Base-by-base conservation (phyloP, 2,329 filamentous ascomycete species). In the Cytospora schulzeri region DNA sequence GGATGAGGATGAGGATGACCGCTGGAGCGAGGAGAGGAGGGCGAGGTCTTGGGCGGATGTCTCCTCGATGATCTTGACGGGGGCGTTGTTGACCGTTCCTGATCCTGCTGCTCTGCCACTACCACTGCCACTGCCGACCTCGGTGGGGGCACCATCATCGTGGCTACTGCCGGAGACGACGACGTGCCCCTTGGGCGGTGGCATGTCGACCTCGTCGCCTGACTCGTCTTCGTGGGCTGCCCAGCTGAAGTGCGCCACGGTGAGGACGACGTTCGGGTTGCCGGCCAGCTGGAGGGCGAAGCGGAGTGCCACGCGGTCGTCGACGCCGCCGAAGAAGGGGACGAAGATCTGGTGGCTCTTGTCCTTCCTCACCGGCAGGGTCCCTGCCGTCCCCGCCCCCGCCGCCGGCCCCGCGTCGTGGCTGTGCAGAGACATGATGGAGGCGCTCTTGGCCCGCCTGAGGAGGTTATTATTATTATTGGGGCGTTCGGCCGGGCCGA, bases 241-340 rank as follows among this genome's bases (percentile, higher is more conserved):
- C 70, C 70, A 75, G 28, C 75, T 77, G 29, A 91, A 81, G 66
- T 88, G 87, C 1, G 90, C 80, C 35, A 97, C 84, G 0, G 91
- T 94, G 0, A 88, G 91, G 0, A 91, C 93, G 29, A 97, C 87
- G 52, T 91, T 86, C 4, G 86, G 83, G 71, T 93, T 95, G 73
- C 89, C 88, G 0, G 89, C 91, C 0, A 99, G 83, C 72, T 97
- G 94, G 3, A 98, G 81, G 3, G 94, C 90, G 28, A 98, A 85
- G 1, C 88, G 83, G 0, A 98, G 82, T 0, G 93, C 93, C 5
- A 89, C 86, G 9, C 87, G 85, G 72, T 97, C 94, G 72, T 99
- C 95, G 1, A 82, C 79, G 11, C 91, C 91, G 22, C 94, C 93
- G 65, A 97, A 88, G 77, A 92, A 98, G 0, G 93, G 90, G 61